Percentiles rank a stretch among this genome's conserved stretches.
phyloP scores from a whole-genome alignment of 495 filamentous ascomycete species.

The Delitschia confertaspora region DNA sequence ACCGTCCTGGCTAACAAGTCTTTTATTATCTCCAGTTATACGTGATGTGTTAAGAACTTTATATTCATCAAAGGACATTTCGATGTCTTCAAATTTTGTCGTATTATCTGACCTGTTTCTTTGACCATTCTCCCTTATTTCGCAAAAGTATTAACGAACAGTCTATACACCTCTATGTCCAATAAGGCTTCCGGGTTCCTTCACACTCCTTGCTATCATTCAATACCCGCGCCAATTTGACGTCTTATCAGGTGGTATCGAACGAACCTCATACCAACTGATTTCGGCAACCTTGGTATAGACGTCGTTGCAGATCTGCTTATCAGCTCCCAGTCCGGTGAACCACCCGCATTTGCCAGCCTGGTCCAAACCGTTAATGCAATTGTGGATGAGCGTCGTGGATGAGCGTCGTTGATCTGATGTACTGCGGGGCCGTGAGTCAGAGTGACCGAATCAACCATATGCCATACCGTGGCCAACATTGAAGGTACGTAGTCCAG shows the following conservation, averaged over 20 bases:
- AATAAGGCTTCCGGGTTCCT: constrained; percentile 78
- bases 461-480: constrained; percentile 94
- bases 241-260: constrained; percentile 76
- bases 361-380: constrained; percentile 59
- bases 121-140: constrained; percentile 9
- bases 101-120: too few species aligned
- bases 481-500: constrained; percentile 64
- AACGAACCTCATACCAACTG: constrained; percentile 89
- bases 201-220: constrained; percentile 60
- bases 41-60: too few species aligned
- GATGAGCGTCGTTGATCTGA: constrained; percentile 39
- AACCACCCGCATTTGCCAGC: constrained; percentile 81
- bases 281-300: constrained; percentile 85
- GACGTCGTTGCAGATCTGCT: constrained; percentile 88
- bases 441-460: constrained; percentile 70
- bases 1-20: too few species aligned
- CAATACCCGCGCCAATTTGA: constrained; percentile 52
- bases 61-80: too few species aligned
- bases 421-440: constrained; percentile 53
- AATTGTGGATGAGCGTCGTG: constrained; percentile 53
- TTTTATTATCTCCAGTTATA: too few species aligned
- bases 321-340: constrained; percentile 88
- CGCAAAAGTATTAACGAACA: constrained; percentile 42
- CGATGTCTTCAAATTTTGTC: too few species aligned
- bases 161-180: constrained; percentile 68